Base-by-base conservation (phyloP, 2,329 filamentous ascomycete genomes). In the Aureobasidium sp. region DNA sequence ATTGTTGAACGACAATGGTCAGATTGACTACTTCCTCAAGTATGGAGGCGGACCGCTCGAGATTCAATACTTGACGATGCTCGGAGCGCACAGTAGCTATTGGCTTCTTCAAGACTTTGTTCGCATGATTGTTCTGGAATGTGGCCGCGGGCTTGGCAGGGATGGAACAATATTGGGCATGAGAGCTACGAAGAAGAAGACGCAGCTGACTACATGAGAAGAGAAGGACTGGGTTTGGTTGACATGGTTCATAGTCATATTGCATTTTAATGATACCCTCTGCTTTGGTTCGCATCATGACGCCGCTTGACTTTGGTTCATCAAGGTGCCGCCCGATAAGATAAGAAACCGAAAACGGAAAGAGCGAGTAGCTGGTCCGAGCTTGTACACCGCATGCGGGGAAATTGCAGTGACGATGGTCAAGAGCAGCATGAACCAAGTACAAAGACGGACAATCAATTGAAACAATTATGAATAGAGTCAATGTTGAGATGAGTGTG, bases 41-140 rank as follows among this genome's bases (percentile, higher is more conserved):
- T 91, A 90, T 8, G 89, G 91, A 0, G 88, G 90, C 1, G 94
- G 94, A 0, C 88, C 92, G 4, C 78, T 99, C 39, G 94, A 96
- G 74, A 91, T 97, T 27, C 92, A 97, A 75, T 99, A 99, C 72
- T 76, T 97, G 39, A 97, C 96, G 67, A 99, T 99, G 94, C 77
- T 99, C 61, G 90, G 91, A 62, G 94, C 94, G 9, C 94, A 99
- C 74, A 91, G 90, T 62, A 93, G 89, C 72, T 99, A 99, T 74
- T 99, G 94, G 94, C 82, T 85, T 2, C 86, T 89, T 68, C 84
- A 80, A 31, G 94, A 97, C 72, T 92, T 99, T 72, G 87, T 96
- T n/a, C 80, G 92, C 48, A 87, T 97, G 79, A 76, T 97, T 55
- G 95, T 95, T 47, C 80, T 93, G 36, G 94, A 99, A 75, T 86